These are phyloP conservation scores for Viola pubescens DNA, from an alignment of 441 rosid genomes.

Conservation along the genomic window DNA sequence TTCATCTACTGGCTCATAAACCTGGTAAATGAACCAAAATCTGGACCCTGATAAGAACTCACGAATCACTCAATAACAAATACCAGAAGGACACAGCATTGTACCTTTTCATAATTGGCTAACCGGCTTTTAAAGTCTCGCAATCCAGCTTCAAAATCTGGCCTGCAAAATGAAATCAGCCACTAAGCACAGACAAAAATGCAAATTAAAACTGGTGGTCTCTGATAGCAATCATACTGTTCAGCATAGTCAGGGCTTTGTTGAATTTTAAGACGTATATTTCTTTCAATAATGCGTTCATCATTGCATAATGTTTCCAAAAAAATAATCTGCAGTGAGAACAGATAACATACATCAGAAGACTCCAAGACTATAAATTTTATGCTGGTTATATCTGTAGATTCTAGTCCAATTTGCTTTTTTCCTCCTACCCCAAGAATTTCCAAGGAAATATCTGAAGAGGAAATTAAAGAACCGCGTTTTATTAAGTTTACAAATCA, in stretches of 20 bases:
- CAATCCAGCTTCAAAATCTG: constrained; percentile 88
- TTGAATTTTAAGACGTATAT: constrained; percentile 96
- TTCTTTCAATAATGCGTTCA: constrained; percentile 86
- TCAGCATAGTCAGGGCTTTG: constrained; percentile 99
- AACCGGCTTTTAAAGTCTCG: constrained; percentile 83
- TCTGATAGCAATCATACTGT: constrained; percentile 52
- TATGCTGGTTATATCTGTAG: neutral
- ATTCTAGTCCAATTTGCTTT: neutral
- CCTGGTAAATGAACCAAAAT: constrained; percentile 37
- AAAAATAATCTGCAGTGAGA: constrained; percentile 70
- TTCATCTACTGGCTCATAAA: constrained; percentile 98
- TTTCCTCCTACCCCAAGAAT: neutral
- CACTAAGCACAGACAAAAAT: constrained; percentile 20
- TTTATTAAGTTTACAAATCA: neutral
- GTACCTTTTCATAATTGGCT: constrained; percentile 80
- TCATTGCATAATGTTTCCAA: constrained; percentile 97
- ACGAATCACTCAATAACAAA: constrained; percentile 11
- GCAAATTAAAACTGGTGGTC: constrained; percentile 17
- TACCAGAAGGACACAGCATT: constrained; percentile 8
- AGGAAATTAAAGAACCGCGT: neutral
- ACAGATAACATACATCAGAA: constrained; percentile 12
- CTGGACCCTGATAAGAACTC: constrained; percentile 12
- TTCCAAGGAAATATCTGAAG: neutral
- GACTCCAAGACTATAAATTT: constrained; percentile 1
- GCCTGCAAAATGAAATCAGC: constrained; percentile 45